These are phyloP conservation scores for Monosiga brevicollis DNA, from an alignment of 78 protist genomes.

Conservation along the genomic window DNA sequence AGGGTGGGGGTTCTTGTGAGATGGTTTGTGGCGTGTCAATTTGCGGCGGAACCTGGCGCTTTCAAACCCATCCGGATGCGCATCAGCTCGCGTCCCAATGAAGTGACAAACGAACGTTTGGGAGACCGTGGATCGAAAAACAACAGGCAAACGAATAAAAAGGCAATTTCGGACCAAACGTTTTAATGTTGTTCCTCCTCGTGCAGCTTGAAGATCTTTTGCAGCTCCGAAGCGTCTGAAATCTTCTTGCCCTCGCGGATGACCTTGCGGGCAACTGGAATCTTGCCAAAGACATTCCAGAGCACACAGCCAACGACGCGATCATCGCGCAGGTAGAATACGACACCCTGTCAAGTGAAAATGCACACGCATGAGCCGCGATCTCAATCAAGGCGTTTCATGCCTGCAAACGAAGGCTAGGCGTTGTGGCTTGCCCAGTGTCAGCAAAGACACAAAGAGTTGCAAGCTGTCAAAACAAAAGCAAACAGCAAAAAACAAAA, in stretches of 20 bases:
- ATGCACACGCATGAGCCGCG: not conserved
- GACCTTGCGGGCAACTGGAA: constrained; percentile 24
- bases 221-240: not conserved
- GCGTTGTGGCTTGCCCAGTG: not conserved
- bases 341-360: constrained; percentile 47
- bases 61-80: no score
- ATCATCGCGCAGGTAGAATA: constrained; percentile 38
- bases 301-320: constrained; percentile 43
- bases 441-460: no score
- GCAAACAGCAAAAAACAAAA: not conserved
- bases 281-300: constrained; percentile 33
- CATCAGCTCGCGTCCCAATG: no score
- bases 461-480: no score
- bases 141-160: no score
- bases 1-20: no score
- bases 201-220: not conserved
- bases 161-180: no score
- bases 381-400: not conserved
- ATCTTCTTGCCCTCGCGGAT: not conserved
- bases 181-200: no score
- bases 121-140: no score
- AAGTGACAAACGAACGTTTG: no score
- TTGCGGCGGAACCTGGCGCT: no score
- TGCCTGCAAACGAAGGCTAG: not conserved
- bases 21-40: no score